Conservation (phyloP, 2,329 filamentous ascomycete species). For the Colletotrichum sp. region DNA sequence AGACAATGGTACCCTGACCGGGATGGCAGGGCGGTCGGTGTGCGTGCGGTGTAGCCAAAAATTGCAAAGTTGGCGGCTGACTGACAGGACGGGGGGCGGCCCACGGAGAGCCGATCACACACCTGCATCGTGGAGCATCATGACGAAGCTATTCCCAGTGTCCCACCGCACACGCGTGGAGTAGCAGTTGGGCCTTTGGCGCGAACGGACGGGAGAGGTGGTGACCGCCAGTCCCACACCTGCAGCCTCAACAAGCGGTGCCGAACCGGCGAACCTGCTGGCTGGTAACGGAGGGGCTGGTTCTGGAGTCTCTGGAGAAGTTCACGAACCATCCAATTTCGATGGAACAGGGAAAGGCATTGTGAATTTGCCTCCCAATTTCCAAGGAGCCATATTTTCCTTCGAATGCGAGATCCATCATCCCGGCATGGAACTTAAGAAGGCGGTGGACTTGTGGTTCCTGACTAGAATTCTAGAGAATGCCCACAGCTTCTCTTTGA, state of each 20-base stretch:
- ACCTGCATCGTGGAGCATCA: not conserved
- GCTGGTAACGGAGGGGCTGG: not conserved
- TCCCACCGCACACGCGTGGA: not conserved
- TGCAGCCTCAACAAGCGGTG: not conserved
- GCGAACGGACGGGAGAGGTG: not conserved
- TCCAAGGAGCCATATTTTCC: not conserved
- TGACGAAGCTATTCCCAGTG: conserved; percentile 7
- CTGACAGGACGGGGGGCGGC: not conserved
- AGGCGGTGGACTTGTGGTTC: not conserved
- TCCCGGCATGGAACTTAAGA: not conserved
- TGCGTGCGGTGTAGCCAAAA: conserved; percentile 1
- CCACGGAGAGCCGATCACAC: not conserved
- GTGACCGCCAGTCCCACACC: not conserved
- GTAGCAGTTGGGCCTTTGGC: not conserved
- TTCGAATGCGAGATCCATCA: conserved; percentile 2
- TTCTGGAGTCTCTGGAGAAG: not conserved
- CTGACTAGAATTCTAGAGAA: not conserved
- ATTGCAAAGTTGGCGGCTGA: not conserved
- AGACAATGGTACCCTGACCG: conserved; percentile 10
- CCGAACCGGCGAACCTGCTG: not conserved
- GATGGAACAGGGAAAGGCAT: not conserved
- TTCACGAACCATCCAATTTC: not conserved
- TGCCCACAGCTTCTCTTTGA: not conserved
- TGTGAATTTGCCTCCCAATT: not conserved
- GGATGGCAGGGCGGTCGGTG: not conserved